Conservation (phyloP, 2,329 filamentous ascomycete species). For the Neurospora crassa region DNA sequence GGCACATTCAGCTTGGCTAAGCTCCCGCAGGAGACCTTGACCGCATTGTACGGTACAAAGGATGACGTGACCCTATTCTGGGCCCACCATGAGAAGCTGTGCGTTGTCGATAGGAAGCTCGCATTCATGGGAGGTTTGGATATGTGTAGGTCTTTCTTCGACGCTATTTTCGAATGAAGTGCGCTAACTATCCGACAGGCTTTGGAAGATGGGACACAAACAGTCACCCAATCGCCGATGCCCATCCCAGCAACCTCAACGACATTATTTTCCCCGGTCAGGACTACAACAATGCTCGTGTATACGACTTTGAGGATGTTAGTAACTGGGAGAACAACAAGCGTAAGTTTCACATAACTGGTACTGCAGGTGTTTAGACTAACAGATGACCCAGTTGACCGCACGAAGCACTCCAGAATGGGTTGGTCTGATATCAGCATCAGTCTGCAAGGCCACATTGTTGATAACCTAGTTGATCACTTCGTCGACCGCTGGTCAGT, state of each 20-base stretch:
- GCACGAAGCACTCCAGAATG: conserved; percentile 73
- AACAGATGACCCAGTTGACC: conserved; percentile 47
- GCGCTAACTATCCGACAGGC: conserved; percentile 29
- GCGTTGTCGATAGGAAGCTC: conserved; percentile 65
- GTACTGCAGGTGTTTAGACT: neutral
- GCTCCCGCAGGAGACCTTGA: conserved; percentile 62
- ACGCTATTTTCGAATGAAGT: neutral
- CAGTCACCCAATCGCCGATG: conserved; percentile 75
- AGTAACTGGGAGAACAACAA: conserved; percentile 78
- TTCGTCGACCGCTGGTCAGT: conserved; percentile 64
- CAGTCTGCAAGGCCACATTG: conserved; percentile 63
- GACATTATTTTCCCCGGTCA: conserved; percentile 78
- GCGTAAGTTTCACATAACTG: conserved; percentile 28
- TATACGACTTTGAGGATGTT: conserved; percentile 74
- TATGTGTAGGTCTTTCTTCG: conserved; percentile 45
- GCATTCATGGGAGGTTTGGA: conserved; percentile 92
- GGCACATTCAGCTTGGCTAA: conserved; percentile 48
- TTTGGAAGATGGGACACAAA: conserved; percentile 87
- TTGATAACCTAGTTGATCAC: conserved; percentile 65
- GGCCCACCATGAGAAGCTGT: conserved; percentile 91
- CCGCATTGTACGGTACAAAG: conserved; percentile 70
- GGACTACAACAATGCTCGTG: conserved; percentile 83
- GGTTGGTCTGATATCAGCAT: conserved; percentile 86
- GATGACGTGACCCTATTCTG: conserved; percentile 80
- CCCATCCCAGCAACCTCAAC: conserved; percentile 68